Conservation (phyloP, 2,329 filamentous ascomycete species). For the Nannizziopsis arthrosporioides region DNA sequence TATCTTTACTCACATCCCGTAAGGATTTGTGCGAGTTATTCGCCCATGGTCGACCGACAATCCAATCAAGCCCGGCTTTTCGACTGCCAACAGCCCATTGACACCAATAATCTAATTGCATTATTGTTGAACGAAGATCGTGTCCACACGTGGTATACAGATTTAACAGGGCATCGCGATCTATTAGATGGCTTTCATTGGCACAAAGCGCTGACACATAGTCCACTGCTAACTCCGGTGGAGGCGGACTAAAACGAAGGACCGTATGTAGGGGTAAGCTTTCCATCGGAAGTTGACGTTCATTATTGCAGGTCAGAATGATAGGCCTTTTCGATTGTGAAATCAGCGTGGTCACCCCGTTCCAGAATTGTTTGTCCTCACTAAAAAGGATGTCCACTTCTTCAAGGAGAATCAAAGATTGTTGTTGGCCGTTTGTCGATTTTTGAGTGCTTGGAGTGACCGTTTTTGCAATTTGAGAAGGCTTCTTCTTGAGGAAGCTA, state of each 20-base stretch:
- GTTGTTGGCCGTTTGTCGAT: slow-evolving; percentile 52
- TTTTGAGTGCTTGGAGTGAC: slow-evolving; percentile 17
- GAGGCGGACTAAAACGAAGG: slow-evolving; percentile 59
- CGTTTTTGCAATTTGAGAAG: slow-evolving; percentile 28
- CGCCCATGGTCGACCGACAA: slow-evolving; percentile 66
- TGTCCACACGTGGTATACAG: slow-evolving; percentile 58
- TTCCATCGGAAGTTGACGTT: slow-evolving; percentile 63
- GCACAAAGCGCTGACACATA: slow-evolving; percentile 73
- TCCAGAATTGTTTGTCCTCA: slow-evolving; percentile 93
- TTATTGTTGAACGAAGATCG: slow-evolving; percentile 71
- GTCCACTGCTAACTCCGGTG: slow-evolving; percentile 59
- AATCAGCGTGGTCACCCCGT: slow-evolving; percentile 65
- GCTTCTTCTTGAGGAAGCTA: slow-evolving; percentile 57
- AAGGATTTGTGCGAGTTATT: slow-evolving; percentile 56
- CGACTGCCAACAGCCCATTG: slow-evolving; percentile 86
- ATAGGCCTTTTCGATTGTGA: slow-evolving; percentile 80
- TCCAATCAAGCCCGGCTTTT: slow-evolving; percentile 84
- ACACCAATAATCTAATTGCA: slow-evolving; percentile 90
- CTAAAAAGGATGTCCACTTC: slow-evolving; percentile 91
- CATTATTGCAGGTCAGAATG: slow-evolving; percentile 89
- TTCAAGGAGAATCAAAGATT: slow-evolving; percentile 86
- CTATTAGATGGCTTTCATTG: slow-evolving; percentile 73
- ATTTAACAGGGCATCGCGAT: slow-evolving; percentile 52
- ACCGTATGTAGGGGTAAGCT: slow-evolving; percentile 73
- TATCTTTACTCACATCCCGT: slow-evolving; percentile 68